These are phyloP conservation scores for Bisporella sp. DNA, from an alignment of 2,329 filamentous ascomycete species.

Conservation along the genomic window DNA sequence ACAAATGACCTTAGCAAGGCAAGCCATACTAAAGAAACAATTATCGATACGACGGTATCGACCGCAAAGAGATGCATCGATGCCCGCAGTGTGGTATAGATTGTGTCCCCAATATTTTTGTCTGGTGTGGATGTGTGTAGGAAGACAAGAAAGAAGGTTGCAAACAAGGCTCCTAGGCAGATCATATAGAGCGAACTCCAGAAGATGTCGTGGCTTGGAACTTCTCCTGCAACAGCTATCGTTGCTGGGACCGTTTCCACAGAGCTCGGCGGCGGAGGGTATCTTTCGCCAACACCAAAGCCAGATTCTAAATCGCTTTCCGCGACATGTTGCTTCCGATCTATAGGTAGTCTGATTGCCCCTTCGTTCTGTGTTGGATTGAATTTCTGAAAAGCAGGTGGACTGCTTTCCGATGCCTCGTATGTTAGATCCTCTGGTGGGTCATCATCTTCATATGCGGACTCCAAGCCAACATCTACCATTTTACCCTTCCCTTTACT, in stretches of 20 bases:
- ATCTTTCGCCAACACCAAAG: conserved; percentile 8
- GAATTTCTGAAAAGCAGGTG: conserved; percentile 58
- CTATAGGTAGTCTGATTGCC: conserved; percentile 22
- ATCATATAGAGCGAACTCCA: conserved; percentile 90
- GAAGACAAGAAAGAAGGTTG: conserved; percentile 83
- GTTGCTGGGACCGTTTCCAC: conserved; percentile 44
- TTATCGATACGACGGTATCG: conserved; percentile 83
- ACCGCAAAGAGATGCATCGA: conserved; percentile 86
- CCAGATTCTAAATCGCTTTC: conserved; percentile 18
- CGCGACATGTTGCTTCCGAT: conserved; percentile 13
- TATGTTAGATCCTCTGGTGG: conserved; percentile 54
- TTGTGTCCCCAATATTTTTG: conserved; percentile 78
- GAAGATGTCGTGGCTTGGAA: conserved; percentile 80
- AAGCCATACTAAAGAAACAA: conserved; percentile 87
- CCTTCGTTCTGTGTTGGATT: conserved; percentile 21
- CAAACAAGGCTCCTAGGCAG: conserved; percentile 72
- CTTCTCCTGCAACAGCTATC: conserved; percentile 54
- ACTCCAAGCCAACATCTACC: conserved; percentile 82
- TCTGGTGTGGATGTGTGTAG: conserved; percentile 73
- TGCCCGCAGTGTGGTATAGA: conserved; percentile 80
- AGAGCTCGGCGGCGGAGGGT: conserved; percentile 22
- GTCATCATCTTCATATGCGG: conserved; percentile 51
- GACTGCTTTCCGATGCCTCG: conserved; percentile 42
- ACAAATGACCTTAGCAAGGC: conserved; percentile 83
- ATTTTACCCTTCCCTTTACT: conserved; percentile 57